phyloP scores from a whole-genome alignment of 306 rosid species.

The Trifolium fragiferum region DNA sequence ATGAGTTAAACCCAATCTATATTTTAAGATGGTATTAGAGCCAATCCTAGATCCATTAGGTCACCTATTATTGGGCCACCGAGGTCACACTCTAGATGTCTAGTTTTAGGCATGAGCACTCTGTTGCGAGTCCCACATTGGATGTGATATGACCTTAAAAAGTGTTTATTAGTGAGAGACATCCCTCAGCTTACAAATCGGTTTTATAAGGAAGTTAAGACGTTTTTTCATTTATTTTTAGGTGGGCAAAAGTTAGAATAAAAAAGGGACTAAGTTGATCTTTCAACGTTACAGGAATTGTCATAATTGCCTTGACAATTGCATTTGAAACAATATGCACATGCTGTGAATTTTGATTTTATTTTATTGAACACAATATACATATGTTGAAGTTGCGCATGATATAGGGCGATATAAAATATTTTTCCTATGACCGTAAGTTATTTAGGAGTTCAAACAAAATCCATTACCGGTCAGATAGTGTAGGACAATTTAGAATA shows the following conservation, averaged over 20 bases:
- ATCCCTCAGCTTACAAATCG: neutral
- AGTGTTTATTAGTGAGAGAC: neutral
- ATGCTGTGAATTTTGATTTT: neutral
- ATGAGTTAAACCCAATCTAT: neutral
- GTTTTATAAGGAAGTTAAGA: neutral
- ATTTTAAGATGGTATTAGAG: neutral
- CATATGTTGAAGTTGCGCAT: neutral
- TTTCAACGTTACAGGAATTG: neutral
- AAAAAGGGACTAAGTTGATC: neutral
- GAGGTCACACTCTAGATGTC: neutral
- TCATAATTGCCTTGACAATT: neutral
- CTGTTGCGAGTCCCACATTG: neutral
- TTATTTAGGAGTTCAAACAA: slow-evolving; percentile 22
- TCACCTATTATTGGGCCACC: neutral
- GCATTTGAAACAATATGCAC: neutral
- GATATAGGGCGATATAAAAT: neutral
- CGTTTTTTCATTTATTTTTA: neutral
- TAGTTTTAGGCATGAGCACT: neutral
- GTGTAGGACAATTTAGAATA: slow-evolving; percentile 3
- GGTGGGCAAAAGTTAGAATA: neutral
- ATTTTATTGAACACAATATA: neutral
- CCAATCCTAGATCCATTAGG: neutral
- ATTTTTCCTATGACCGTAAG: slow-evolving; percentile 3
- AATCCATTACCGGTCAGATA: slow-evolving; percentile 8
- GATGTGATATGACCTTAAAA: neutral